Evolutionary conservation across 225 moss, liverwort and hornwort genomes (phyloP), one percentile per base, ranked within the genome.

Genomic region (Pseudisothecium myosuroides): DNA sequence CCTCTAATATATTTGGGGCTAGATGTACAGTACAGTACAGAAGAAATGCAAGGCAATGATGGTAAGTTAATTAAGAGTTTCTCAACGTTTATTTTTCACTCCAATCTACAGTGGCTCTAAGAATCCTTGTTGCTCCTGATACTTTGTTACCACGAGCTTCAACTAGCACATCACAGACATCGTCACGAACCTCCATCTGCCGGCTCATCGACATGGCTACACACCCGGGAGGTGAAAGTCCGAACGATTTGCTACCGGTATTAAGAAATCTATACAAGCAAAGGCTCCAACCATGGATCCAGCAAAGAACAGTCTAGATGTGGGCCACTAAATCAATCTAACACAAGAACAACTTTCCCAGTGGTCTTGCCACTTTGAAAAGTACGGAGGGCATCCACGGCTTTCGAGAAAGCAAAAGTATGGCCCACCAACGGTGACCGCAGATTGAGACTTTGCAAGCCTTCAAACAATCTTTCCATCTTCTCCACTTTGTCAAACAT

Each of bases 401-500:
- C 94, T 69, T 91, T 76, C 16, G 92, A 92, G 87, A 94, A 94
- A 50, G 85, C 85, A 72, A 92, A 90, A 54, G 90, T 90, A 73
- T 91, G 92, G 21, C 94, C 92, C 79, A 94, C 94, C 90, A 90
- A 83, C 23, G 92, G 94, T 34, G 94, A 37, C 47, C 90, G 91
- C 27, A 94, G 74, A 27, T 90, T 43, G 83, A 94, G 91, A 26
- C 90, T 84, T 88, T 85, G 90, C 92, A 94, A 83, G 63, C 89
- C 94, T 58, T 89, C 90, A 63, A 92, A 90, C 39, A 92, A 52
- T 66, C 85, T 83, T 83, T 89, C 92, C 92, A 94, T 92, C 89
- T 87, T 89, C 86, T 91, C 91, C 85, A 92, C 90, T 91, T 94
- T 90, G 89, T 94, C 92, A 34, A 94, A 92, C 94, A 94, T 94